Evolutionary conservation across 306 rosid species (phyloP), one percentile per base, ranked within the genome.

Genomic region (Gleditsia sinensis): DNA sequence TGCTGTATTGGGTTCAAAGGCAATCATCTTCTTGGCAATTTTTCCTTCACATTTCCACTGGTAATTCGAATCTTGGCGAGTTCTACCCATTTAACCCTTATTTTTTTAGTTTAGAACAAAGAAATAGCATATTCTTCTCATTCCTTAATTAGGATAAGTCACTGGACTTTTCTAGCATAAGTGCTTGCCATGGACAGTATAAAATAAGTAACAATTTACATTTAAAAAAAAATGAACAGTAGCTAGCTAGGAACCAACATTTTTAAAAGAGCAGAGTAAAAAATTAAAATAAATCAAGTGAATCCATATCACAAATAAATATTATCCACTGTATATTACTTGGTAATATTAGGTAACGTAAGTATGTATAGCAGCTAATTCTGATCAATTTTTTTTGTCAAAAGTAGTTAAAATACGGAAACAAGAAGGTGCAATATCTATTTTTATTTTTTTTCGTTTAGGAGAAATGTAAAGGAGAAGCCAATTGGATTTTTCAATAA

Each of bases 401-500:
- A 55, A 5, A 16, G 3, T 55, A 1, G 9, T 11, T 54, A 4
- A 9, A 39, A 39, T 39, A 39, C 9, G n/a, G n/a, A n/a, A n/a
- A n/a, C n/a, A n/a, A n/a, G n/a, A n/a, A n/a, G n/a, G n/a, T n/a
- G n/a, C n/a, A n/a, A n/a, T n/a, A n/a, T n/a, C n/a, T n/a, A n/a
- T n/a, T n/a, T n/a, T n/a, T n/a, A n/a, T n/a, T n/a, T n/a, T n/a
- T n/a, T n/a, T 39, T 12, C 1, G 13, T 12, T 40, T 3, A n/a
- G 19, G 1, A 1, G n/a, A 56, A 49, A 51, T n/a, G 60, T 3
- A 9, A 66, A 30, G 65, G 36, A 17, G 7, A 50, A 79, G 3
- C 65, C 27, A 72, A 71, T 34, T 67, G 73, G 40, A 71, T 17
- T 14, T 56, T 33, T 42, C 9, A 5, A 71, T 42, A 25, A 56